A percentile compares a stretch with the other conserved stretches of the same genome.
Conservation (phyloP, 2,329 filamentous ascomycete species). For the Hypoxylon sp. region DNA sequence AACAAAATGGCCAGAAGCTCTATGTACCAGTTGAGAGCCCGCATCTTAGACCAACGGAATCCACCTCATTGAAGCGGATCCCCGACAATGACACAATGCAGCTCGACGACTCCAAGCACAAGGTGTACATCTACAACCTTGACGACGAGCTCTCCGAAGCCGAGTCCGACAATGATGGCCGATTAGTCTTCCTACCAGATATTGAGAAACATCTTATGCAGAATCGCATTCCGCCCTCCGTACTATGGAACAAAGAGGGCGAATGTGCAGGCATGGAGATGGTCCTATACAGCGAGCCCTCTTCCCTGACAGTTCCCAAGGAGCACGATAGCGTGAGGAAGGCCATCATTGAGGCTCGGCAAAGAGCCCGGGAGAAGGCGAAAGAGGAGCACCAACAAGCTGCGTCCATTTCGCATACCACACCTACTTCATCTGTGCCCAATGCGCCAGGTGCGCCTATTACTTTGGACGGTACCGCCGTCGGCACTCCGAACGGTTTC, state of each 20-base stretch:
- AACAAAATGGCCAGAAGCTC: constrained; percentile 74
- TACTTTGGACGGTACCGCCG: neutral
- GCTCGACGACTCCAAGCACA: constrained; percentile 87
- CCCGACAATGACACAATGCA: constrained; percentile 77
- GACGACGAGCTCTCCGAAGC: constrained; percentile 86
- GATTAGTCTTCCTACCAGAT: constrained; percentile 85
- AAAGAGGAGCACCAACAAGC: constrained; percentile 57
- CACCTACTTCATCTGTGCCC: neutral
- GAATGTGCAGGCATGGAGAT: constrained; percentile 77
- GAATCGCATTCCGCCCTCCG: constrained; percentile 77
- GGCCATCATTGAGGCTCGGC: constrained; percentile 85
- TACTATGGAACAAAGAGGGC: constrained; percentile 72
- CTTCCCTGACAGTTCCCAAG: constrained; percentile 80
- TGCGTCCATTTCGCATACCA: constrained; percentile 1
- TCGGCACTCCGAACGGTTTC: constrained; percentile 27
- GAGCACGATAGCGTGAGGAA: constrained; percentile 84
- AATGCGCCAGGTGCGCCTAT: neutral
- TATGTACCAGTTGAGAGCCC: constrained; percentile 75
- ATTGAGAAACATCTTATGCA: constrained; percentile 84
- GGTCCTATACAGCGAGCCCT: constrained; percentile 86
- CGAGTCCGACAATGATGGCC: constrained; percentile 67
- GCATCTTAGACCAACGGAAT: constrained; percentile 47
- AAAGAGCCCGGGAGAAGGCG: constrained; percentile 74
- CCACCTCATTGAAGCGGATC: constrained; percentile 43
- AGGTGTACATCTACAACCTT: constrained; percentile 91